Evolutionary conservation across 345 rosid species (phyloP).

Genomic region (Salix purpurea): DNA sequence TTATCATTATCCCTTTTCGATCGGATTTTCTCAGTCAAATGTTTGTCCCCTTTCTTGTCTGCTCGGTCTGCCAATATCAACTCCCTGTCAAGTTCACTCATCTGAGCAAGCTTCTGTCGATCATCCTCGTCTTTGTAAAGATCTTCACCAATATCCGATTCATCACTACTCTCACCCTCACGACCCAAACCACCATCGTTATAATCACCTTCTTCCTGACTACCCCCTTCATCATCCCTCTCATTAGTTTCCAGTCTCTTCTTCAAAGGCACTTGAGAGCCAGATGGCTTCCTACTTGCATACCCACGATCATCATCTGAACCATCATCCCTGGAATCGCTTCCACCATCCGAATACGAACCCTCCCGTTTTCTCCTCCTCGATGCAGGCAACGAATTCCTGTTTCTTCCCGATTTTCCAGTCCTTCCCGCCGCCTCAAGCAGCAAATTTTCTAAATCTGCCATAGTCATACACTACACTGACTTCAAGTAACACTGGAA

Average conservation of each 20-base stretch:
- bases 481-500: neutral
- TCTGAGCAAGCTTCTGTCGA: conserved; percentile 59
- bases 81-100: conserved; percentile 91
- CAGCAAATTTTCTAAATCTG: conserved; percentile 86
- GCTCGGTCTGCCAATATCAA: conserved; percentile 84
- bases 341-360: conserved; percentile 84
- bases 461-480: conserved; percentile 35
- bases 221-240: conserved; percentile 72
- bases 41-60: conserved; percentile 86
- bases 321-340: conserved; percentile 83
- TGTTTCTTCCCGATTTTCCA: conserved; percentile 47
- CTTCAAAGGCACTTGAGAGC: conserved; percentile 89
- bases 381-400: conserved; percentile 51
- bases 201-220: conserved; percentile 61
- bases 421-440: conserved; percentile 98
- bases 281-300: conserved; percentile 76
- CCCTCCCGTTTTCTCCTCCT: conserved; percentile 62
- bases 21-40: conserved; percentile 72
- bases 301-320: conserved; percentile 74
- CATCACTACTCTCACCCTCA: conserved; percentile 73
- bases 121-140: conserved; percentile 88
- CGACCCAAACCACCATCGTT: conserved; percentile 54
- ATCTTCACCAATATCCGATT: conserved; percentile 85
- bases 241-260: conserved; percentile 77
- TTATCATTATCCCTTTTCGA: conserved; percentile 73